Conservation (phyloP, 331 rosid genomes). For the Quercus phellos region DNA sequence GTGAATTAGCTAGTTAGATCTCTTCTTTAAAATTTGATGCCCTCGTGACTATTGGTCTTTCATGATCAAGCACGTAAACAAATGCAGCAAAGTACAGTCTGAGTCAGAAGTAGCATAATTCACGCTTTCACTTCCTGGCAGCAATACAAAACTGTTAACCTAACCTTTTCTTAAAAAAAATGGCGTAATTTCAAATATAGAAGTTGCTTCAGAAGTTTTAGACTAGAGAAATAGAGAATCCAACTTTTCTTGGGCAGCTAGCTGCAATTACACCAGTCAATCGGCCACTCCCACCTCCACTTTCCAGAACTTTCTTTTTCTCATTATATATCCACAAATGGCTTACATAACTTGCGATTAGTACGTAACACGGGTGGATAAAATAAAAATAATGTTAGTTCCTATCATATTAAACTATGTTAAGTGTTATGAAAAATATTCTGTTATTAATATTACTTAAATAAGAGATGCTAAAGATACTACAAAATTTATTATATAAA, state of each 20-base stretch:
- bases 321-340: too few species aligned
- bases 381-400: too few species aligned
- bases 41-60: background rate
- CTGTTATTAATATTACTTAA: too few species aligned
- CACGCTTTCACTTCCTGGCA: background rate
- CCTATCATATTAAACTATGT: too few species aligned
- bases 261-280: slow-evolving; percentile 11
- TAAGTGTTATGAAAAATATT: too few species aligned
- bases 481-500: too few species aligned
- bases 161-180: background rate
- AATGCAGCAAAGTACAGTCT: background rate
- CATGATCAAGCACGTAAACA: background rate
- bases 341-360: too few species aligned
- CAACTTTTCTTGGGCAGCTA: slow-evolving; percentile 29
- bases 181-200: background rate
- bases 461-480: fast-evolving
- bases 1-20: background rate
- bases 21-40: background rate
- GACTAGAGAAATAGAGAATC: slow-evolving; percentile 16
- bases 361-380: too few species aligned
- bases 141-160: background rate
- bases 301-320: background rate
- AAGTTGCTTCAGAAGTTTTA: slow-evolving; percentile 9
- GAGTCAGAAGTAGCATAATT: background rate
- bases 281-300: background rate